phyloP scores from a whole-genome alignment of 352 stramenopile species.

The Phytophthora pini region DNA sequence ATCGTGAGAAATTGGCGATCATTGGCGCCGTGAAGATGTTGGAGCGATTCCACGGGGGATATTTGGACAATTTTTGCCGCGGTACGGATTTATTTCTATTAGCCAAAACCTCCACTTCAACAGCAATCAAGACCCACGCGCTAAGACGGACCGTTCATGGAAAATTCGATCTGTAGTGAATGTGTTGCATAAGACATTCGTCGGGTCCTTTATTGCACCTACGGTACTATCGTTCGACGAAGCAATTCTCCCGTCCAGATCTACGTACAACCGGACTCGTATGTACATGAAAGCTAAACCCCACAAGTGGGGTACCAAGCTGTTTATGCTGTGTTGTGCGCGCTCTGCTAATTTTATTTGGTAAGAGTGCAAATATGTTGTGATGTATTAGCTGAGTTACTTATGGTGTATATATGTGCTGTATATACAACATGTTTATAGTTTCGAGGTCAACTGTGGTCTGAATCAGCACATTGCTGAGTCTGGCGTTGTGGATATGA shows the following conservation, averaged over 20 bases:
- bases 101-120: constrained; percentile 18
- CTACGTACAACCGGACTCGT: constrained; percentile 7
- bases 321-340: constrained; percentile 16
- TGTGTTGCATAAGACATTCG: constrained; percentile 2
- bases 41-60: constrained; percentile 16
- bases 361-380: too few relatives aligned
- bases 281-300: constrained; percentile 21
- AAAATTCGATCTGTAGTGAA: constrained; percentile 10
- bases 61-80: constrained; percentile 8
- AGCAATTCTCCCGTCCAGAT: constrained; percentile 15
- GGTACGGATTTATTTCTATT: constrained; percentile 15
- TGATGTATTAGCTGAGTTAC: constrained; percentile 2
- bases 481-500: constrained; percentile 4
- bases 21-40: constrained; percentile 4
- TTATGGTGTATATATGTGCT: constrained; percentile 7
- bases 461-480: constrained; percentile 9
- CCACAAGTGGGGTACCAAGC: constrained; percentile 15
- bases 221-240: constrained; percentile 9
- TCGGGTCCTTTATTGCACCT: neutral
- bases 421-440: constrained; percentile 6
- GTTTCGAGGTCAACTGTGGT: constrained; percentile 11
- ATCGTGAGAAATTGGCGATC: constrained; percentile 13
- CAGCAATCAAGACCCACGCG: constrained; percentile 10
- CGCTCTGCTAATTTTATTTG: constrained; percentile 3
- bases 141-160: constrained; percentile 6